Evolutionary conservation across 371 early-diverging fungal genomes (phyloP).

Genomic region (Nematocida ausubeli): DNA sequence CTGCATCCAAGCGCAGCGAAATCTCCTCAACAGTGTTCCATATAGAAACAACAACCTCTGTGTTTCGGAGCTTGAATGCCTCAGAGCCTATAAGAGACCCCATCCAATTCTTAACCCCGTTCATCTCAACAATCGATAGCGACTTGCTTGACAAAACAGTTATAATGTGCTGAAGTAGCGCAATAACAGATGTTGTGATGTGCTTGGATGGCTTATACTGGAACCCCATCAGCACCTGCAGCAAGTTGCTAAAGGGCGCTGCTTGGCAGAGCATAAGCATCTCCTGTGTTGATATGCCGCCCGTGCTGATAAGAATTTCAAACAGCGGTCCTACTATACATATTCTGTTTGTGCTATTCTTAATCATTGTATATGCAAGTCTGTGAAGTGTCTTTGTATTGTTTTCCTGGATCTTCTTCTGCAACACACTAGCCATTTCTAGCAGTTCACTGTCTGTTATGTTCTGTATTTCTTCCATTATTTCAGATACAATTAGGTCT

Average conservation of each 20-base stretch:
- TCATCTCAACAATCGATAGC: neutral
- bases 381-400: slow-evolving; percentile 16
- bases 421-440: slow-evolving; percentile 2
- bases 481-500: neutral
- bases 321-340: neutral
- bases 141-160: neutral
- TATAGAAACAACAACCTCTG: neutral
- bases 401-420: neutral
- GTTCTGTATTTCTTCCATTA: slow-evolving; percentile 18
- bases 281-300: neutral
- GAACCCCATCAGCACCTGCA: neutral
- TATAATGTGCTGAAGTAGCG: slow-evolving; percentile 22
- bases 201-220: slow-evolving; percentile 36
- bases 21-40: slow-evolving; percentile 20
- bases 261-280: neutral
- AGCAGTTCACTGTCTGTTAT: neutral
- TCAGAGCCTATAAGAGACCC: neutral
- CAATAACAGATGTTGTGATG: neutral
- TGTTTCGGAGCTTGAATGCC: slow-evolving; percentile 9
- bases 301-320: neutral
- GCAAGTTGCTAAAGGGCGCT: neutral
- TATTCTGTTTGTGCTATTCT: slow-evolving; percentile 20
- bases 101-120: slow-evolving; percentile 8
- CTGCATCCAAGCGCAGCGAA: slow-evolving; percentile 2
- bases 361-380: slow-evolving; percentile 12